A percentile compares a stretch with the other conserved stretches of the same genome.
These are phyloP conservation scores for Mycena leptocephala DNA, from an alignment of 768 basidiomycete species.

Conservation along the genomic window DNA sequence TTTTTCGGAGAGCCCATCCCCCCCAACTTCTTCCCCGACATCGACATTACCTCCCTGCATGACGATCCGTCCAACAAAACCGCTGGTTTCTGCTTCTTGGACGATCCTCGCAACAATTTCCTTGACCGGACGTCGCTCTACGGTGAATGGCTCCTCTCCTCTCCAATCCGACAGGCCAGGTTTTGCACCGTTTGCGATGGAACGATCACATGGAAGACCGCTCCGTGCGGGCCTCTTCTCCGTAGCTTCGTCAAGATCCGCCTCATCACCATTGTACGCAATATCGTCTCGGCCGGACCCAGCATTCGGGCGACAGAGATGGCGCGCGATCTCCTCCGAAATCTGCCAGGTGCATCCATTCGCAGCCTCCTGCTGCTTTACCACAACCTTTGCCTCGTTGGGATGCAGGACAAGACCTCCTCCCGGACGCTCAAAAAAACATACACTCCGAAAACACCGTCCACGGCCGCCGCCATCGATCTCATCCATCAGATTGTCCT, in stretches of 20 bases:
- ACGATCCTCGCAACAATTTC: background rate
- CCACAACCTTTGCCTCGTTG: background rate
- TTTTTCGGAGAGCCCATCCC: conserved; percentile 7
- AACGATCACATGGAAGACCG: background rate
- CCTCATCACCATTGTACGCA: background rate
- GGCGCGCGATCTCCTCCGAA: background rate
- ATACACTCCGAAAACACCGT: too few relatives aligned
- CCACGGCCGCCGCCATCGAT: too few relatives aligned
- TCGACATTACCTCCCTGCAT: background rate
- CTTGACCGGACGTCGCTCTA: background rate
- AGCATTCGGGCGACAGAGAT: background rate
- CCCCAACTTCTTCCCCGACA: background rate
- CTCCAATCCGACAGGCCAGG: too few relatives aligned
- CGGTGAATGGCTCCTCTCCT: background rate
- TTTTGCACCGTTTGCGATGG: too few relatives aligned
- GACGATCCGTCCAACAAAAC: background rate
- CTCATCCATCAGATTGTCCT: too few relatives aligned
- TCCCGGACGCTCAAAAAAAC: background rate
- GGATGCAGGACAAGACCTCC: background rate
- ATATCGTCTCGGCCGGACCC: background rate
- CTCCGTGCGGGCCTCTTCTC: background rate
- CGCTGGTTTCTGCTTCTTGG: background rate
- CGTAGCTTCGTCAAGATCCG: background rate
- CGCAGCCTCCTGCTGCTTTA: background rate
- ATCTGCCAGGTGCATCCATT: background rate